Conservation (phyloP, 2,329 filamentous ascomycete genomes). For the Penicillium hordei region DNA sequence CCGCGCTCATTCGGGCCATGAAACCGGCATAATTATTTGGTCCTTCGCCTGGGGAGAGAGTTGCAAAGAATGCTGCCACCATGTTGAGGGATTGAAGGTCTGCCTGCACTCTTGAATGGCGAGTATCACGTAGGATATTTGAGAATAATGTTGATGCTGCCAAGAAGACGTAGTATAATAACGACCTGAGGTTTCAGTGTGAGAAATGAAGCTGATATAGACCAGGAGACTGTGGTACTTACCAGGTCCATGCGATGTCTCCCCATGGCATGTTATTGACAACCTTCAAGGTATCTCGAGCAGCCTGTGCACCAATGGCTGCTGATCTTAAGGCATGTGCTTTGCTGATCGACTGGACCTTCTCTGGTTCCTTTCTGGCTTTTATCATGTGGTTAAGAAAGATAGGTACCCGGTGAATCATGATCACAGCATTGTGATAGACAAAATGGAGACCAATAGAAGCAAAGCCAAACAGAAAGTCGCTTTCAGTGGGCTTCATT, state of each 20-base stretch:
- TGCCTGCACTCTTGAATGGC: conserved; percentile 75
- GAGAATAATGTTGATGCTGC: conserved; percentile 89
- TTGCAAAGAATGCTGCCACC: conserved; percentile 84
- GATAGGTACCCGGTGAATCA: conserved; percentile 93
- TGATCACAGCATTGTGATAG: conserved; percentile 95
- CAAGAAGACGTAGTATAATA: conserved; percentile 91
- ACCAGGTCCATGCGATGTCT: conserved; percentile 92
- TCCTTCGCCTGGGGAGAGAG: conserved; percentile 73
- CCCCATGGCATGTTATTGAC: conserved; percentile 93
- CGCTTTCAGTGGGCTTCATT: conserved; percentile 80
- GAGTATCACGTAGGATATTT: conserved; percentile 87
- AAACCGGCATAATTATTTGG: conserved; percentile 82
- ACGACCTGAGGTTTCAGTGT: conserved; percentile 56
- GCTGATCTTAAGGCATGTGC: conserved; percentile 79
- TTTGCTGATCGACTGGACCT: conserved; percentile 70
- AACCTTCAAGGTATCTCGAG: conserved; percentile 82
- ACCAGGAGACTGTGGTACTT: conserved; percentile 36
- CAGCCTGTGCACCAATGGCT: conserved; percentile 82
- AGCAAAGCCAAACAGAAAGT: conserved; percentile 85
- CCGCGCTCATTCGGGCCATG: conserved; percentile 84
- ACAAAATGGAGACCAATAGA: conserved; percentile 88
- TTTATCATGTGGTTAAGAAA: conserved; percentile 85
- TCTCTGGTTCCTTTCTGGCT: conserved; percentile 55
- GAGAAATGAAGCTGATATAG: not conserved
- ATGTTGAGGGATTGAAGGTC: conserved; percentile 84